A percentile compares a stretch with the other conserved stretches of the same genome.
phyloP scores from a whole-genome alignment of 495 filamentous ascomycete genomes.

The Astrothelium subdiscretum region DNA sequence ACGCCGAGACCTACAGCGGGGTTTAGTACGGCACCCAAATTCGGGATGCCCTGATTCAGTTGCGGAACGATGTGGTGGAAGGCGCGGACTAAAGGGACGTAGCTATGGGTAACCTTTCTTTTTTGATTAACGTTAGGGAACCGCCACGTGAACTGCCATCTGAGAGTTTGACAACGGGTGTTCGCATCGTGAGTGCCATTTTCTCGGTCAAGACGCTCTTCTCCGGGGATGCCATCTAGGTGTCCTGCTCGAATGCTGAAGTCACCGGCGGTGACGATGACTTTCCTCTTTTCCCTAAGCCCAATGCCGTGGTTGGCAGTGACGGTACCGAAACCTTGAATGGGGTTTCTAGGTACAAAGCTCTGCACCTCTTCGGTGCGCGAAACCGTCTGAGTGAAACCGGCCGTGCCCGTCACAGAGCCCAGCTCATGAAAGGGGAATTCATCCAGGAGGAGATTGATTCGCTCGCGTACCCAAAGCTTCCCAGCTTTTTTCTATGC shows the following conservation, averaged over 20 bases:
- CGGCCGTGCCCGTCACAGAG: constrained; percentile 45
- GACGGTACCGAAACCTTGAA: constrained; percentile 36
- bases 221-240: constrained; percentile 44
- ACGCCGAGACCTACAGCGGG: constrained; percentile 54
- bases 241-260: constrained; percentile 53
- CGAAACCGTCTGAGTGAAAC: constrained; percentile 38
- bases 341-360: constrained; percentile 4
- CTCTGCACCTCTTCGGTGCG: background rate
- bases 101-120: constrained; percentile 43
- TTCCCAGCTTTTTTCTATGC: constrained; percentile 53
- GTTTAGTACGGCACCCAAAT: constrained; percentile 49
- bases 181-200: constrained; percentile 22
- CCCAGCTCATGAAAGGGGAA: constrained; percentile 46
- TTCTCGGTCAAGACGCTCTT: constrained; percentile 51
- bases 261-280: constrained; percentile 51
- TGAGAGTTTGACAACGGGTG: constrained; percentile 51
- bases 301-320: background rate
- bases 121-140: constrained; percentile 46
- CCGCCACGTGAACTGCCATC: constrained; percentile 53
- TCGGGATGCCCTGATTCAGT: constrained; percentile 51
- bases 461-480: constrained; percentile 52
- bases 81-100: constrained; percentile 42
- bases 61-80: constrained; percentile 41
- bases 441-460: constrained; percentile 43
- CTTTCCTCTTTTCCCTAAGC: constrained; percentile 32